Conservation (phyloP, 2,329 filamentous ascomycete genomes). For the Ceratocystis cacaofunesta region DNA sequence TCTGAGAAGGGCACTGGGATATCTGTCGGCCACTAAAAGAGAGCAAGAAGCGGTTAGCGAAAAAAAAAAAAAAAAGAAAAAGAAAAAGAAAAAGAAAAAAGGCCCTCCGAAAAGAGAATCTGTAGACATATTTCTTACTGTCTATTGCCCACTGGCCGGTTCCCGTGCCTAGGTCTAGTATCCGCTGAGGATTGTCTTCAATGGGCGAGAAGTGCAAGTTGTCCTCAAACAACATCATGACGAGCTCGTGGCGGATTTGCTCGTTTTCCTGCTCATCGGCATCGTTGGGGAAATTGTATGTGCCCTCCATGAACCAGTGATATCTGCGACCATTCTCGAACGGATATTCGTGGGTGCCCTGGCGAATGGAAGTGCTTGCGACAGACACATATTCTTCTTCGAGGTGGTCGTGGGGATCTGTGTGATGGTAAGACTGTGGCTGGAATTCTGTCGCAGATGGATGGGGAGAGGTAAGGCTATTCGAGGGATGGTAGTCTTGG, state of each 20-base stretch:
- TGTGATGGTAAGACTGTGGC: neutral
- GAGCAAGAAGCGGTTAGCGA: conserved; percentile 16
- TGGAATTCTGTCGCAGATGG: neutral
- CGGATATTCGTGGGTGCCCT: conserved; percentile 14
- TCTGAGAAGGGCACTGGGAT: conserved; percentile 32
- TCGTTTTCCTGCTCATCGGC: conserved; percentile 44
- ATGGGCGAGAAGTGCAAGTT: conserved; percentile 39
- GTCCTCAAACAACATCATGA: conserved; percentile 33
- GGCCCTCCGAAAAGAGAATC: neutral
- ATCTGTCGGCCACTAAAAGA: conserved; percentile 25
- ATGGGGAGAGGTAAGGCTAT: neutral
- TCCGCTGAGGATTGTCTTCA: conserved; percentile 31
- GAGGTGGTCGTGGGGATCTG: neutral
- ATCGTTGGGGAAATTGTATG: conserved; percentile 46
- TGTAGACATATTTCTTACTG: conserved; percentile 23
- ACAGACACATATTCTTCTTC: conserved; percentile 10
- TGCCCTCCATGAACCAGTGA: conserved; percentile 30
- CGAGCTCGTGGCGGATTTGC: conserved; percentile 41
- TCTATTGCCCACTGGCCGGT: conserved; percentile 47
- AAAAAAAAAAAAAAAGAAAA: conserved; percentile 16
- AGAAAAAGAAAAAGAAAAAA: neutral
- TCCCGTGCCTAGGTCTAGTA: conserved; percentile 44
- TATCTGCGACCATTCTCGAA: conserved; percentile 23
- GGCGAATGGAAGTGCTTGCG: conserved; percentile 12
- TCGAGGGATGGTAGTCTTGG: neutral